Base-by-base conservation (phyloP, 2,329 filamentous ascomycete genomes). In the Nemania abortiva region DNA sequence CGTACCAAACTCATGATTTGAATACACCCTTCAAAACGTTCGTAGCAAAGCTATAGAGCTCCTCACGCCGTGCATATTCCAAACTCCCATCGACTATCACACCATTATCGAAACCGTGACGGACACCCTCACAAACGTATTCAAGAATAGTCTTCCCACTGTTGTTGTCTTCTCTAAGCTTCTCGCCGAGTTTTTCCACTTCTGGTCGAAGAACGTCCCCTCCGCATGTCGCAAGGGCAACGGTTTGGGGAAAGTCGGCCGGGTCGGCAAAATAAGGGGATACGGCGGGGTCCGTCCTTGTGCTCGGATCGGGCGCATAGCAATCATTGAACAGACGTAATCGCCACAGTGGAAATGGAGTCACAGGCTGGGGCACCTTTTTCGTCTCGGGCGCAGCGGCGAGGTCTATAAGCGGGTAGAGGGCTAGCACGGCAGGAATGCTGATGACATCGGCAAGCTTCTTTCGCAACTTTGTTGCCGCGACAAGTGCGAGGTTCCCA, bases 151-250 rank as follows among this genome's bases (percentile, higher is more conserved):
- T 53, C 9, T 11, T 65, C 3, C 11, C 34, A 11, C 22, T n/a
- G 1, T 9, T 6, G 27, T 59, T 47, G 47, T 34, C 42, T 11
- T 7, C 22, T 37, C 37, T 53, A 2, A 68, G 55, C n/a, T 29
- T 55, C 11, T 54, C 31, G 5, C 60, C 66, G 52, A 73, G 60
- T 7, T 52, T 59, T 20, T 70, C 34, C 3, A 52, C 63, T 20
- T 72, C 68, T 39, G 68, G 70, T 20, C 63, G 47, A n/a, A 74
- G 52, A 15, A 49, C 67, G 18, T 72, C 70, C 27, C 69, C 67
- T 31, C 66, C 63, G 59, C 65, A 69, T 0, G 66, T 72, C 15
- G 72, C 24, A 37, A 72, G 59, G 1, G 52, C 71, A 20, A 70
- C 68, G 11, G 54, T 65, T 50, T 37, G n/a, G 2, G 71, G 68